Evolutionary conservation across 2,329 filamentous ascomycete genomes (phyloP).

Genomic region (Ophiostoma tasmaniense): DNA sequence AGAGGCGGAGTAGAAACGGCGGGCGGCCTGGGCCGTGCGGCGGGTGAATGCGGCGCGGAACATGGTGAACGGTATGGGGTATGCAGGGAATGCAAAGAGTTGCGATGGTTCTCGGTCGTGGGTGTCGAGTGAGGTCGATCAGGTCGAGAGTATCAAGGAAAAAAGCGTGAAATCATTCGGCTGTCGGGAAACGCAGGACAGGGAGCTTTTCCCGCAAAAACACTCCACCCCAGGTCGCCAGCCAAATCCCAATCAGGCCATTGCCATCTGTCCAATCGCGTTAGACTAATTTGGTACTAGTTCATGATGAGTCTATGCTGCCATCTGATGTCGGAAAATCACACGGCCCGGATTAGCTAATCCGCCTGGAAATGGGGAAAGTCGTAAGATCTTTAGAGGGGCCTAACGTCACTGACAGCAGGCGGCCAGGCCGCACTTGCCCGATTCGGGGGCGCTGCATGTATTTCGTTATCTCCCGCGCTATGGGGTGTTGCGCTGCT

Average conservation of each 20-base stretch:
- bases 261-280: not conserved
- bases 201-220: conserved; percentile 20
- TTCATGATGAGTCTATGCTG: not conserved
- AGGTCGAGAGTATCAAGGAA: not conserved
- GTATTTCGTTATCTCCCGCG: not conserved
- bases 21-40: conserved; percentile 18
- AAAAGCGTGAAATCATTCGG: conserved; percentile 10
- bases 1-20: conserved; percentile 20
- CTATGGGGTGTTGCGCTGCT: not conserved
- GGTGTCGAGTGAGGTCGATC: not conserved
- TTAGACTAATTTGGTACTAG: not conserved
- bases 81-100: not conserved
- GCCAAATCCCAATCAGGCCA: conserved; percentile 21
- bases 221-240: conserved; percentile 6
- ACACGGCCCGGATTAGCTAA: not conserved
- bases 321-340: conserved; percentile 8
- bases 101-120: conserved; percentile 2
- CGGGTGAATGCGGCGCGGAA: conserved; percentile 19
- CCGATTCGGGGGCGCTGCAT: conserved; percentile 7
- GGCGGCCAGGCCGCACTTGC: conserved; percentile 5
- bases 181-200: conserved; percentile 13
- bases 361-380: not conserved
- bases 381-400: not conserved
- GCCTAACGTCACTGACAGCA: conserved; percentile 8
- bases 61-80: conserved; percentile 13